Base-by-base conservation (phyloP, 306 rosid species). In the Parietaria judaica region DNA sequence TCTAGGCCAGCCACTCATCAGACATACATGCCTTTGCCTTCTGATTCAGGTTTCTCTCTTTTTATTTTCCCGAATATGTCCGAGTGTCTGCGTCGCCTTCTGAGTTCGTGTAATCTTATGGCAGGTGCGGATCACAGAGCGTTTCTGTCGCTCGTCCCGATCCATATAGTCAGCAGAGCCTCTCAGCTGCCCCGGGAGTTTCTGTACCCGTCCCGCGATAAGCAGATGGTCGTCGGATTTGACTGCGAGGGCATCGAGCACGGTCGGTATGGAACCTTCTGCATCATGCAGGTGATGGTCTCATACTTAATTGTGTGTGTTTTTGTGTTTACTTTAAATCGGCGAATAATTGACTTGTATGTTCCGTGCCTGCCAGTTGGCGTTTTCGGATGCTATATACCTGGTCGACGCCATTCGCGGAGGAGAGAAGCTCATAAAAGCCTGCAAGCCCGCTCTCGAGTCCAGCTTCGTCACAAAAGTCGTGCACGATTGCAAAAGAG, bases 391-490 rank as follows among this genome's bases (percentile, higher is more conserved):
- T 79, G 99, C 90, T 68, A 69, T 92, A 71, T 92, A 92, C 83
- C 80, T 92, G 79, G 96, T 92, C 63, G 99, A 92, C 67, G 96
- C 90, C 52, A 82, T 79, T 31, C 75, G 79, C 70, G 99, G 99
- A 53, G 99, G 96, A 65, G 78, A 77, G 64, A 67, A 60, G 69
- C 99, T 92, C 70, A 66, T 92, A 38, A 71, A 67, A 74, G 96
- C 96, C 70, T 92, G 99, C 81, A 86, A 92, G 88, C 95, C 86
- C 65, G 99, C 99, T 37, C 96, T 92, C 4, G 99, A 92, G 83
- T 92, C 99, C 70, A 72, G 66, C 72, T 75, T 66, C 76, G 74
- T 92, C 84, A 86, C 86, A 49, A 92, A 92, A 86, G 99, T 88
- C 71, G 84, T 92, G 80, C 99, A 92, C 61, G 99, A 92, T 76